These are phyloP conservation scores for Rhizoclosmatium globosum DNA, from an alignment of 192 early-diverging fungal genomes.

Conservation along the genomic window DNA sequence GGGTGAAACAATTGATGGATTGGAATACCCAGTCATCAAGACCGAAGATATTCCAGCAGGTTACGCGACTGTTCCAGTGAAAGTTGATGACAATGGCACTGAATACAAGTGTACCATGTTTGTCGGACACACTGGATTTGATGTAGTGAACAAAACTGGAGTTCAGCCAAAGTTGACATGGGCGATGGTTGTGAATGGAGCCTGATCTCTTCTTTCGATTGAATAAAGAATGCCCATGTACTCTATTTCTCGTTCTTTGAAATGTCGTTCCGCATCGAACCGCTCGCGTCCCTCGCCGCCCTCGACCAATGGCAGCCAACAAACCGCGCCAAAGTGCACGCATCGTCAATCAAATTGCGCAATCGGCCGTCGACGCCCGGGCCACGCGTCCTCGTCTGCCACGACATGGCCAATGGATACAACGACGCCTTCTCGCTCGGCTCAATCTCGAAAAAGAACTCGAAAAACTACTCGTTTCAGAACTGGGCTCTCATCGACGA, in stretches of 20 bases:
- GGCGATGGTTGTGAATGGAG: conserved; percentile 21
- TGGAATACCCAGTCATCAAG: conserved; percentile 3
- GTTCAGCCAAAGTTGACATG: conserved; percentile 13
- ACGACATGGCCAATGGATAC: conserved; percentile 74
- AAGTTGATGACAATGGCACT: conserved; percentile 20
- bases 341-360: conserved; percentile 42
- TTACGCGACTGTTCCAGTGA: conserved; percentile 9
- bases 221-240: too few species aligned
- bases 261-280: neutral
- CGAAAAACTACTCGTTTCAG: conserved; percentile 59
- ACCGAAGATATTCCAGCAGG: conserved; percentile 13
- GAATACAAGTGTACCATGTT: conserved; percentile 22
- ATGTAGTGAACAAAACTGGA: neutral
- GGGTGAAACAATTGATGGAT: neutral
- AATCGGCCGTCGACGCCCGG: neutral
- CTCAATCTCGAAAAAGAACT: conserved; percentile 43
- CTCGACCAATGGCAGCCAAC: conserved; percentile 53
- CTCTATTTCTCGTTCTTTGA: too few species aligned
- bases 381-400: conserved; percentile 55
- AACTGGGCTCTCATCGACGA: conserved; percentile 70
- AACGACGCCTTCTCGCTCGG: conserved; percentile 52
- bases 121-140: conserved; percentile 17
- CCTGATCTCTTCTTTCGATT: too few species aligned
- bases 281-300: conserved; percentile 38
- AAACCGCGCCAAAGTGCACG: conserved; percentile 46